Conservation (phyloP, 345 rosid species). For the Camelina hispida region DNA sequence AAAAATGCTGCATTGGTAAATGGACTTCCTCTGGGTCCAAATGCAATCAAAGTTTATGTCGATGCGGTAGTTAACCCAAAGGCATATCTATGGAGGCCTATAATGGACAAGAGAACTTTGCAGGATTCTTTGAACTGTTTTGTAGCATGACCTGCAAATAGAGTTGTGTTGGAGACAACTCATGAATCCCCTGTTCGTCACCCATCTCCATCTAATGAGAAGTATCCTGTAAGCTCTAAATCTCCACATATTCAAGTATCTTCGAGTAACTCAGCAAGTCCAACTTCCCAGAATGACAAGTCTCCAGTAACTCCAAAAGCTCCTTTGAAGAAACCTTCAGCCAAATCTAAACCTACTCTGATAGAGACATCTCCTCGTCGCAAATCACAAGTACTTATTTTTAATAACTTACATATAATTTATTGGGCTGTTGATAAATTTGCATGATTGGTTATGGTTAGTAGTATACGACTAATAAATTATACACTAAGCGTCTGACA, state of each 20-base stretch:
- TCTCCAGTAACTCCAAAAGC: background rate
- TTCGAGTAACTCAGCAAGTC: no score
- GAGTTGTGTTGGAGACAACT: background rate
- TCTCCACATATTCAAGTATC: no score
- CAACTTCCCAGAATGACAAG: background rate
- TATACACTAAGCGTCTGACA: no score
- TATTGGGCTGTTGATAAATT: no score
- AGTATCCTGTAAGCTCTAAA: no score
- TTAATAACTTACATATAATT: no score
- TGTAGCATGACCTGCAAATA: constrained; percentile 4
- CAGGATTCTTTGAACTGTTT: background rate
- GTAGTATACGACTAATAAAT: no score
- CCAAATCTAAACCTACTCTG: background rate
- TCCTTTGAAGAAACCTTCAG: background rate
- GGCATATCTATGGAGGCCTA: constrained; percentile 19
- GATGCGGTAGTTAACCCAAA: background rate
- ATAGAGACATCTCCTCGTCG: background rate
- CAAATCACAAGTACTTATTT: background rate
- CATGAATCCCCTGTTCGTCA: background rate
- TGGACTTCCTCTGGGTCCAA: constrained; percentile 4
- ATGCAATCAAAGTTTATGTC: background rate
- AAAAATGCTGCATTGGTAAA: constrained; percentile 3
- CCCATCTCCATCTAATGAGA: background rate
- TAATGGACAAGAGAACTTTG: background rate
- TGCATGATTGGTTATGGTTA: no score